Base-by-base conservation (phyloP, 2,329 filamentous ascomycete species). In the Fusarium goolgardi region DNA sequence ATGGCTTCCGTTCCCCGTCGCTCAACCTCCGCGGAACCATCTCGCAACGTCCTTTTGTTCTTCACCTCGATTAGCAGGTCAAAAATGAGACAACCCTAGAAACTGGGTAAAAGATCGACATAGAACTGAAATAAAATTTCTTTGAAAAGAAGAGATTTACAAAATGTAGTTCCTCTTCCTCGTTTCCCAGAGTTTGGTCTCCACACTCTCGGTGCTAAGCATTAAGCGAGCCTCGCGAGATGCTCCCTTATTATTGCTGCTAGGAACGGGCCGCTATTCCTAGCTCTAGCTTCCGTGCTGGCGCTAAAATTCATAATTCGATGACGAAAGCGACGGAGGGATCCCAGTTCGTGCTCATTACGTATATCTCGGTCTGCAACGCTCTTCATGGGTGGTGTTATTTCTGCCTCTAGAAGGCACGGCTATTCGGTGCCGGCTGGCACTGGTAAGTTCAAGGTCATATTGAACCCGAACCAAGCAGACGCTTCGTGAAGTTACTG, bases 231-330 rank as follows among this genome's bases (percentile, higher is more conserved):
- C 11, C 5, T 20, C 7, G 3, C 18, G 0, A 13, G 18, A 31
- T 12, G 21, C 3, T n/a, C 35, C 35, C 35, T n/a, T 37, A n/a
- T n/a, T 37, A n/a, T n/a, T 35, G 31, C 1, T 21, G 7, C 37
- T 41, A 41, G 49, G 49, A 41, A 41, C 49, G 49, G 49, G 25
- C 49, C 49, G 49, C 25, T 32, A 4, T 12, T 12, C 27, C 37
- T 21, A 15, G 23, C 23, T 23, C 11, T 35, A 49, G 31, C 18
- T 31, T n/a, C 27, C 43, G n/a, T 45, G 43, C 18, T 18, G 2
- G 12, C 0, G 3, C 16, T 10, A 29, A 16, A 9, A 16, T 16
- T 13, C 25, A 13, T 10, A 25, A 35, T 25, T 35, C 4, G 20
- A 25, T 15, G 3, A 3, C 9, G 20, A 15, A 12, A 3, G 6